Base-by-base conservation (phyloP, 2,329 filamentous ascomycete genomes). In the Phyllosticta ampelicida region DNA sequence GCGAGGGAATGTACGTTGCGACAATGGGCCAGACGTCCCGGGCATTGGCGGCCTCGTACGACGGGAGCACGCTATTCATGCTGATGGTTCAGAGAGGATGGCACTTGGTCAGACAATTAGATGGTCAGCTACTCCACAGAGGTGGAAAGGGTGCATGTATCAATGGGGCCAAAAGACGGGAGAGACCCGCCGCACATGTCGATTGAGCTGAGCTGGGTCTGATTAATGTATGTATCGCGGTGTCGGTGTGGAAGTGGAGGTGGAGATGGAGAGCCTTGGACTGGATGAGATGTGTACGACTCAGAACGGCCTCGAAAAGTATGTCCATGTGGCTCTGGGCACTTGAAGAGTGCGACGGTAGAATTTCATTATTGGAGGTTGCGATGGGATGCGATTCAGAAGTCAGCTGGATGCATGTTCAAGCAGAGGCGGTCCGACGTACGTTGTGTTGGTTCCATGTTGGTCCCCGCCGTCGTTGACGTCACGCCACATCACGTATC, bases 11-110 rank as follows among this genome's bases (percentile, higher is more conserved):
- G 62, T 83, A 84, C 16, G 70, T 74, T 9, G 82, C 80, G 56
- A 84, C 73, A 44, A 84, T 73, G 44, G 74, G 67, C 79, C 80
- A 83, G 48, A 76, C 75, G 64, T 84, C 77, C 62, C 77, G 74
- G 59, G 75, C 70, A 10, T 78, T 80, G 55, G 80, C 81, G 52
- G 73, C 75, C 64, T 82, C 75, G 66, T 85, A 85, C n/a, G 80
- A 81, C 4, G 82, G 82, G 28, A 80, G 80, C 55, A 80, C 73
- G 54, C 78, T 75, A 64, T 84, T 80, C 80, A 83, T 83, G 29
- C 28, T 54, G 26, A 44, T 51, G 48, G 19, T 52, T 4, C 51
- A 26, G 9, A 11, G 11, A 5, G 9, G 11, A 13, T 11, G 51
- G n/a, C n/a, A n/a, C n/a, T 26, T 8, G 23, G 23, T 26, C 23